Conservation (phyloP, 345 rosid species). For the Euclidium syriacum region DNA sequence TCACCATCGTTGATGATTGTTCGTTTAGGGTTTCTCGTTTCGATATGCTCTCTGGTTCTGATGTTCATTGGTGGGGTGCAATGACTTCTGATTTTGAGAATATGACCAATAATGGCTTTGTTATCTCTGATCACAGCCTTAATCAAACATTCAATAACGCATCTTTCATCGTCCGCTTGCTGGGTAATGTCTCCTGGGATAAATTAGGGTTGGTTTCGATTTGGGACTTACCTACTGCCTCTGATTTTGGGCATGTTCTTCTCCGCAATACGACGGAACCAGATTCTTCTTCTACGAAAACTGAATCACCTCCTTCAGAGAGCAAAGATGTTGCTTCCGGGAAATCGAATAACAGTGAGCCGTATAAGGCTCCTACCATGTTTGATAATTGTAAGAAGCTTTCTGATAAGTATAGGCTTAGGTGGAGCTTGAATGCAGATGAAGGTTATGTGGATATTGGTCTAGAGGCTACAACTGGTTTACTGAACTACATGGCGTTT, state of each 20-base stretch:
- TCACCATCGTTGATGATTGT: conserved; percentile 74
- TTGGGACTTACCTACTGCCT: conserved; percentile 64
- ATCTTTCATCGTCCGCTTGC: conserved; percentile 51
- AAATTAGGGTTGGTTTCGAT: conserved; percentile 49
- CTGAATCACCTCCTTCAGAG: conserved; percentile 40
- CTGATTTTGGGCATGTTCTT: conserved; percentile 75
- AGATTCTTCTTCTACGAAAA: conserved; percentile 26
- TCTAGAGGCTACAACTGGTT: conserved; percentile 61
- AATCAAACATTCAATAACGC: conserved; percentile 65
- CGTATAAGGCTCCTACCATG: conserved; percentile 49
- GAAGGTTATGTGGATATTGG: conserved; percentile 66
- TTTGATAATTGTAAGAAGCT: conserved; percentile 75
- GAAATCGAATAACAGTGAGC: conserved; percentile 21
- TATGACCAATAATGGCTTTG: conserved; percentile 55
- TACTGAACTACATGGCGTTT: conserved; percentile 80
- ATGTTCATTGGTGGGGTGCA: conserved; percentile 91
- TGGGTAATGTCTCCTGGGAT: conserved; percentile 59
- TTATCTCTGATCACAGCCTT: conserved; percentile 55
- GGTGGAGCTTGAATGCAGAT: conserved; percentile 71
- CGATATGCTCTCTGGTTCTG: conserved; percentile 74
- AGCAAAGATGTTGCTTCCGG: neutral
- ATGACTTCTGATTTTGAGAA: conserved; percentile 44
- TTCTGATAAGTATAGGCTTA: conserved; percentile 53
- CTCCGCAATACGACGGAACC: conserved; percentile 35
- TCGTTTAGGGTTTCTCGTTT: conserved; percentile 73